These are phyloP conservation scores for Solanum aculeatissimum DNA, from an alignment of 305 asterid species.

Conservation along the genomic window DNA sequence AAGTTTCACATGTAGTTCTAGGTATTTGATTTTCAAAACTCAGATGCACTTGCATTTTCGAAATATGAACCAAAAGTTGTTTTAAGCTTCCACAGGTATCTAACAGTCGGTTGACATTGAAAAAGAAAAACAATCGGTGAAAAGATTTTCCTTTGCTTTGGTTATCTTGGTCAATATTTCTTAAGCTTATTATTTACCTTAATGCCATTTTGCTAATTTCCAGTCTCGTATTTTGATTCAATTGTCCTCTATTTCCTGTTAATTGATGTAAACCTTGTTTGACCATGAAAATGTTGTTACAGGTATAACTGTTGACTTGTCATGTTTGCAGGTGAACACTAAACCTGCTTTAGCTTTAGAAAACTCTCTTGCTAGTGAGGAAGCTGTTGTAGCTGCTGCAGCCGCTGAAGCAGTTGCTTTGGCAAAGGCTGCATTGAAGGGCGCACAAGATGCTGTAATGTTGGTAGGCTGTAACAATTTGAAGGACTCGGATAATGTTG, in stretches of 20 bases:
- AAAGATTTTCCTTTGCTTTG: neutral
- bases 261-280: neutral
- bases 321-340: constrained; percentile 36
- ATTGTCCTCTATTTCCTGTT: neutral
- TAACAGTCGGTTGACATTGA: neutral
- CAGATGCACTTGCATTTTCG: neutral
- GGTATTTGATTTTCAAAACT: neutral
- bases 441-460: constrained; percentile 82
- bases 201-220: neutral
- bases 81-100: neutral
- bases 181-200: neutral
- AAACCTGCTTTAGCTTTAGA: constrained; percentile 38
- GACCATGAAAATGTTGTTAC: neutral
- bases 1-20: neutral
- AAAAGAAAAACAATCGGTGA: neutral
- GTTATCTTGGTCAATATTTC: neutral
- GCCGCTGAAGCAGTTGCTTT: constrained; percentile 91
- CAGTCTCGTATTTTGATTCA: neutral
- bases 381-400: constrained; percentile 73
- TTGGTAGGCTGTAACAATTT: constrained; percentile 31
- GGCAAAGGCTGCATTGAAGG: constrained; percentile 79
- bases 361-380: constrained; percentile 54
- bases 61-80: neutral
- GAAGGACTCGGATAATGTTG: constrained; percentile 11
- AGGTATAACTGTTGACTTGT: constrained; percentile 2